Conservation (phyloP, 768 basidiomycete genomes). For the Tylopilus intermedius region DNA sequence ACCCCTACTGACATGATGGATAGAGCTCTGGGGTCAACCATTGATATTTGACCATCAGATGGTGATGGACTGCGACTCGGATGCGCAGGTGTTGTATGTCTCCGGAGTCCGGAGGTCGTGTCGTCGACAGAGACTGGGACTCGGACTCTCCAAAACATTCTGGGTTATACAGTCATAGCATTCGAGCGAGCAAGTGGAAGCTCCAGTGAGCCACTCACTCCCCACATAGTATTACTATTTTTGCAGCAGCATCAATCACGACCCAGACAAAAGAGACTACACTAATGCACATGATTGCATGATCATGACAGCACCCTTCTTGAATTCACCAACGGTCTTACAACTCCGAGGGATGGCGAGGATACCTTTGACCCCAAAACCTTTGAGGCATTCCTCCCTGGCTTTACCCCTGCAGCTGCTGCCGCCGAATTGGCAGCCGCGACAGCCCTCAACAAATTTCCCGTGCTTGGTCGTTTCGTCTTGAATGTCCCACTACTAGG, state of each 20-base stretch:
- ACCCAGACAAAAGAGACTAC: too few relatives aligned
- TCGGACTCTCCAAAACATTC: conserved; percentile 56
- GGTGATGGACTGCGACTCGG: conserved; percentile 55
- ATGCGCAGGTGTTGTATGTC: conserved; percentile 66
- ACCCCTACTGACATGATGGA: not conserved
- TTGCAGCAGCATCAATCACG: too few relatives aligned
- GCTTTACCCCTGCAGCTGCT: conserved; percentile 15
- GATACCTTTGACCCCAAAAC: conserved; percentile 8
- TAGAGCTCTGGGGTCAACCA: conserved; percentile 67
- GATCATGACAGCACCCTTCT: conserved; percentile 33
- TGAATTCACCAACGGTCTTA: conserved; percentile 41
- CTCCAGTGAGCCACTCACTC: conserved; percentile 51
- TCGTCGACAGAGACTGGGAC: conserved; percentile 63
- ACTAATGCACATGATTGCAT: not conserved
- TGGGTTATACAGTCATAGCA: conserved; percentile 69
- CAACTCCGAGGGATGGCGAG: conserved; percentile 11
- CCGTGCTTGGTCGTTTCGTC: too few relatives aligned
- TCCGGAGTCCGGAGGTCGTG: conserved; percentile 76
- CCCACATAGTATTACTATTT: not conserved
- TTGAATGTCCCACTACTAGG: too few relatives aligned
- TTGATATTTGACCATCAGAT: conserved; percentile 79
- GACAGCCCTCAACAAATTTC: too few relatives aligned
- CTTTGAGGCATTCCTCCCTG: conserved; percentile 11
- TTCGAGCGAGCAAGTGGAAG: conserved; percentile 62
- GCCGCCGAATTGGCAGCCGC: too few relatives aligned